Evolutionary conservation across 148 eudicot genomes (phyloP).

Genomic region (Amaranthus hypochondriacus): DNA sequence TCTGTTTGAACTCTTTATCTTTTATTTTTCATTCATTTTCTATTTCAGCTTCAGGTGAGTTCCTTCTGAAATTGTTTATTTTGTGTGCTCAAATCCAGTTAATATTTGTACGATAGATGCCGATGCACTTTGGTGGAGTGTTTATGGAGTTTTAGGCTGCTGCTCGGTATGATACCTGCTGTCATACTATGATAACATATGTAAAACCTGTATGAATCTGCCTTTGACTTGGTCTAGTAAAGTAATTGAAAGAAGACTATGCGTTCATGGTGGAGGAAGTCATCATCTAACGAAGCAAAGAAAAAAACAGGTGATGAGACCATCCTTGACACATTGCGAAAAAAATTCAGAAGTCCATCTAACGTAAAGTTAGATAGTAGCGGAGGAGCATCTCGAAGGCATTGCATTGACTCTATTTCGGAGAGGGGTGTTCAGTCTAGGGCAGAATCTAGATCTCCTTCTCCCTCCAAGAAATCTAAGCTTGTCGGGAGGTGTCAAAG

Average conservation of each 20-base stretch:
- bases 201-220: too few relatives aligned
- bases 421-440: conserved; percentile 32
- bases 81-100: too few relatives aligned
- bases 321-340: conserved; percentile 57
- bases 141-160: too few relatives aligned
- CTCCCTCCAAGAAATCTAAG: conserved; percentile 54
- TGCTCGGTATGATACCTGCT: too few relatives aligned
- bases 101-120: too few relatives aligned
- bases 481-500: conserved; percentile 57
- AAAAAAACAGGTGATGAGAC: conserved; percentile 56
- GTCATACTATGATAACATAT: too few relatives aligned
- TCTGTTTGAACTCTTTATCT: too few relatives aligned
- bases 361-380: conserved; percentile 44
- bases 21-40: too few relatives aligned
- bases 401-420: conserved; percentile 45
- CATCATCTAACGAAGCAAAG: conserved; percentile 67
- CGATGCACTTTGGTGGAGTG: too few relatives aligned
- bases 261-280: conserved; percentile 90
- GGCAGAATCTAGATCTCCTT: conserved; percentile 45
- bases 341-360: conserved; percentile 51
- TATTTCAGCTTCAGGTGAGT: too few relatives aligned
- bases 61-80: too few relatives aligned
- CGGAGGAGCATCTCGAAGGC: conserved; percentile 48
- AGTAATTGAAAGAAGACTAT: conserved; percentile 20
- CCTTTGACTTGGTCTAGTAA: too few relatives aligned